Evolutionary conservation across 73 alveolate species (phyloP).

Genomic region (Paramecium bursaria): DNA sequence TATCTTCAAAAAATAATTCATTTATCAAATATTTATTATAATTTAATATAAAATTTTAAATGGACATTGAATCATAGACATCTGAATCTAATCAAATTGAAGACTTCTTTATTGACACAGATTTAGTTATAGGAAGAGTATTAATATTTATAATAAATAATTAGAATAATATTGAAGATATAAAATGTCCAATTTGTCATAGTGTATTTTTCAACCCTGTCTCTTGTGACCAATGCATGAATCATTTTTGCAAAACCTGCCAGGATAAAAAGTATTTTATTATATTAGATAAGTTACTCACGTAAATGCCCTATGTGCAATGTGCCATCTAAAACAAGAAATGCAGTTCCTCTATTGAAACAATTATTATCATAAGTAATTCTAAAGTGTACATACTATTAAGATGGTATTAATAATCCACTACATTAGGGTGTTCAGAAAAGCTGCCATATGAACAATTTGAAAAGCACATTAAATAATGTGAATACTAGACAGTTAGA

Average conservation of each 20-base stretch:
- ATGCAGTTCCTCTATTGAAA: constrained; percentile 32
- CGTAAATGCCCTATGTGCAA: constrained; percentile 42
- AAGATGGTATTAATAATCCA: background rate
- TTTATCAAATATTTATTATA: too few species aligned
- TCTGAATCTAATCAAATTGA: background rate
- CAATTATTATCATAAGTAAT: constrained; percentile 2
- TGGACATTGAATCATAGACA: too few species aligned
- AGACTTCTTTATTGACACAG: constrained; percentile 1
- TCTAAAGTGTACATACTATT: background rate
- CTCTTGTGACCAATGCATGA: constrained; percentile 42
- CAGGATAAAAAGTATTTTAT: background rate
- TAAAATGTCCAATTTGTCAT: constrained; percentile 46
- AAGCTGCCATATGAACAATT: constrained; percentile 2
- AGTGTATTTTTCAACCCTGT: constrained; percentile 24
- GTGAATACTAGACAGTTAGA: background rate
- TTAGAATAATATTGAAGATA: constrained; percentile 24
- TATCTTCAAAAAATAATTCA: too few species aligned
- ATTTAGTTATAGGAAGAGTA: constrained; percentile 1
- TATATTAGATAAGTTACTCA: background rate
- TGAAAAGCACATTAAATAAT: constrained; percentile 15
- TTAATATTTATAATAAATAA: background rate
- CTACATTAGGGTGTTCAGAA: constrained; percentile 18
- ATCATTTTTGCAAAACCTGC: constrained; percentile 44
- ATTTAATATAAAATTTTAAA: too few species aligned
- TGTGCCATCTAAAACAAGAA: background rate